Conservation (phyloP, 345 rosid species). For the Nasturtium officinale region DNA sequence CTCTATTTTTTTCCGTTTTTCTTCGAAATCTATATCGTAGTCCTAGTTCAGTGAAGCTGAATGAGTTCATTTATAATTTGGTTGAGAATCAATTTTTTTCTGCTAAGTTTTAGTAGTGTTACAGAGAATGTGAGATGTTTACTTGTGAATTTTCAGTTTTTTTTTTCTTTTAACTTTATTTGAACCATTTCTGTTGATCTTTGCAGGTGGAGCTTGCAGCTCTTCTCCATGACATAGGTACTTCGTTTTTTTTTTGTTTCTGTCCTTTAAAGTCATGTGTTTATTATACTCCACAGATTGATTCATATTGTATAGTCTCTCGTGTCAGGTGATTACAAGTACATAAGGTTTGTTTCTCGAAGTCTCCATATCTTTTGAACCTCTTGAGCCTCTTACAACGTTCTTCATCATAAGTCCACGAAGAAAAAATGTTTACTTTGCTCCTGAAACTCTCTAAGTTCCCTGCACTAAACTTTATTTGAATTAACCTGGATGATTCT, state of each 20-base stretch:
- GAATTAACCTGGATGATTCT: conserved; percentile 4
- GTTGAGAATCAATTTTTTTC: too few relatives aligned
- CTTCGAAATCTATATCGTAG: not conserved
- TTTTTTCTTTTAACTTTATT: not conserved
- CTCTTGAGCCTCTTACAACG: not conserved
- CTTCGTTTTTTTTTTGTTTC: not conserved
- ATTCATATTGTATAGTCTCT: conserved; percentile 4
- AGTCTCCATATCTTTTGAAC: not conserved
- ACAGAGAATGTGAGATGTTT: not conserved
- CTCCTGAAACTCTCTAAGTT: conserved; percentile 5
- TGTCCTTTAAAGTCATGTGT: conserved; percentile 13
- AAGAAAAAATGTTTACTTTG: not conserved
- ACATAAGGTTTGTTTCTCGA: conserved; percentile 60
- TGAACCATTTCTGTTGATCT: conserved; percentile 14
- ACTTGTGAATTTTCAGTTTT: not conserved
- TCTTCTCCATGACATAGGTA: conserved; percentile 86
- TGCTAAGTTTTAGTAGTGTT: too few relatives aligned
- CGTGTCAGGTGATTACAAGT: conserved; percentile 79
- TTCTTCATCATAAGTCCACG: not conserved
- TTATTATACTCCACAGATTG: not conserved
- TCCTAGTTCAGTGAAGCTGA: not conserved
- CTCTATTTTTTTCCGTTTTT: not conserved
- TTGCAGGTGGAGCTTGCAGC: conserved; percentile 85
- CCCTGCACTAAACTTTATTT: conserved; percentile 19
- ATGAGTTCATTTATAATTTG: not conserved